A percentile compares a stretch with the other conserved stretches of the same genome.
These are phyloP conservation scores for Penicillium ucsense DNA, from an alignment of 495 filamentous ascomycete genomes.

Conservation along the genomic window DNA sequence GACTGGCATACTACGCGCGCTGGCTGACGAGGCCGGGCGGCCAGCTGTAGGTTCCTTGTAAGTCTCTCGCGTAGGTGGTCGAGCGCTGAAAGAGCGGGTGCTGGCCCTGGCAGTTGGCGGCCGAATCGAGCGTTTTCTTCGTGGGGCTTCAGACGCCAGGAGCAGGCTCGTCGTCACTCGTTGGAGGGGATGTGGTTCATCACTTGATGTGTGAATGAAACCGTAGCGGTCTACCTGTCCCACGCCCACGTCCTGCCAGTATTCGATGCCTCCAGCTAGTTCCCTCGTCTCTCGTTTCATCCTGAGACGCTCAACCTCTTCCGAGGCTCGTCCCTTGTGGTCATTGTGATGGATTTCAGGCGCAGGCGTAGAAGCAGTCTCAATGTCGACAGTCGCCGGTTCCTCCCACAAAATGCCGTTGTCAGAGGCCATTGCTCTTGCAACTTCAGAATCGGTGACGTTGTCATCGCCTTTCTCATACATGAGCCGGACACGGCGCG, in stretches of 20 bases:
- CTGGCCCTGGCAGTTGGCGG: constrained; percentile 33
- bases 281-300: constrained; percentile 46
- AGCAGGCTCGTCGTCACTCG: constrained; percentile 57
- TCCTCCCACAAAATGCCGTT: constrained; percentile 52
- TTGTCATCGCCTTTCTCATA: constrained; percentile 66
- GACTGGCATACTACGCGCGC: constrained; percentile 29
- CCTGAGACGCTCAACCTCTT: constrained; percentile 16
- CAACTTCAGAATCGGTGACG: constrained; percentile 40
- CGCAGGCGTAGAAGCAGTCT: constrained; percentile 26
- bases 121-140: constrained; percentile 45
- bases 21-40: constrained; percentile 39
- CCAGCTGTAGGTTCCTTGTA: constrained; percentile 19
- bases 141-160: constrained; percentile 53
- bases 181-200: constrained; percentile 45
- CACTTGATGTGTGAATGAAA: constrained; percentile 62
- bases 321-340: constrained; percentile 15
- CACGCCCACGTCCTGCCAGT: constrained; percentile 89
- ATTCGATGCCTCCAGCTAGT: constrained; percentile 79
- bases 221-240: constrained; percentile 87
- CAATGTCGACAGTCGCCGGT: constrained; percentile 37
- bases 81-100: constrained; percentile 41
- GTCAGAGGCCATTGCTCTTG: constrained; percentile 36
- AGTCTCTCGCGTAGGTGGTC: constrained; percentile 40
- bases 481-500: constrained; percentile 82
- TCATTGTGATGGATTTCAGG: constrained; percentile 10